Evolutionary conservation across 208 protist species (phyloP).

Genomic region (Paratrypanosoma confusum): DNA sequence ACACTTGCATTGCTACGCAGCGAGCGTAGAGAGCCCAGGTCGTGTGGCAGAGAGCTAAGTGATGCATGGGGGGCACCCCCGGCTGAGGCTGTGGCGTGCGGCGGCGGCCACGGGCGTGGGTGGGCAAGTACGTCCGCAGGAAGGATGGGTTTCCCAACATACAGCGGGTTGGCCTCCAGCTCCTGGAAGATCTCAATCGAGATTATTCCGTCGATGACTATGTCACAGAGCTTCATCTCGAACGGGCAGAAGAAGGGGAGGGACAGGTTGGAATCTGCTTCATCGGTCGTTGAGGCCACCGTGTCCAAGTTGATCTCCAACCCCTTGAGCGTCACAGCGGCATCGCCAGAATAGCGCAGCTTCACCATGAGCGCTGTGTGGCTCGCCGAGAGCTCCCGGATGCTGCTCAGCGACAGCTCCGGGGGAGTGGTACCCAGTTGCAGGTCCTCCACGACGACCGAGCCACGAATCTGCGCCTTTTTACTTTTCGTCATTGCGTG

Average conservation of each 20-base stretch:
- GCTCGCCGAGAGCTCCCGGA: conserved; percentile 59
- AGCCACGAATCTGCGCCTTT: conserved; percentile 66
- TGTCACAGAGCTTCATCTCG: conserved; percentile 71
- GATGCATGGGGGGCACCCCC: conserved; percentile 3
- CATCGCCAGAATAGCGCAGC: conserved; percentile 73
- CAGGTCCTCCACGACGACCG: conserved; percentile 56
- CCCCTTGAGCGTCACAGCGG: conserved; percentile 52
- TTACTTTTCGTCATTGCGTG: conserved; percentile 50
- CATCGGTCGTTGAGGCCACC: conserved; percentile 38
- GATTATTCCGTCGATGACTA: conserved; percentile 64
- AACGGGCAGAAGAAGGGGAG: conserved; percentile 81
- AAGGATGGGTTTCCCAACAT: conserved; percentile 3
- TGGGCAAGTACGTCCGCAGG: too few species aligned
- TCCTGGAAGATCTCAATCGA: conserved; percentile 78
- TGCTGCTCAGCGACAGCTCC: conserved; percentile 56
- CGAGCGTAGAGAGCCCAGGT: too few species aligned
- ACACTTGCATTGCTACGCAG: too few species aligned
- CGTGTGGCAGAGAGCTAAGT: too few species aligned
- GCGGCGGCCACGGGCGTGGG: conserved; percentile 1
- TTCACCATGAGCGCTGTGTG: conserved; percentile 78
- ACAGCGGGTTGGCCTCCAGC: conserved; percentile 20
- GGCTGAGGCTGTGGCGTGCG: not conserved
- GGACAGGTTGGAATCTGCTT: conserved; percentile 49
- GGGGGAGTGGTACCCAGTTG: conserved; percentile 63
- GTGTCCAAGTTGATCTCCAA: conserved; percentile 84